Evolutionary conservation across 192 early-diverging fungal species (phyloP), one percentile per base, ranked within the genome.

Genomic region (Umbelopsis sp.): DNA sequence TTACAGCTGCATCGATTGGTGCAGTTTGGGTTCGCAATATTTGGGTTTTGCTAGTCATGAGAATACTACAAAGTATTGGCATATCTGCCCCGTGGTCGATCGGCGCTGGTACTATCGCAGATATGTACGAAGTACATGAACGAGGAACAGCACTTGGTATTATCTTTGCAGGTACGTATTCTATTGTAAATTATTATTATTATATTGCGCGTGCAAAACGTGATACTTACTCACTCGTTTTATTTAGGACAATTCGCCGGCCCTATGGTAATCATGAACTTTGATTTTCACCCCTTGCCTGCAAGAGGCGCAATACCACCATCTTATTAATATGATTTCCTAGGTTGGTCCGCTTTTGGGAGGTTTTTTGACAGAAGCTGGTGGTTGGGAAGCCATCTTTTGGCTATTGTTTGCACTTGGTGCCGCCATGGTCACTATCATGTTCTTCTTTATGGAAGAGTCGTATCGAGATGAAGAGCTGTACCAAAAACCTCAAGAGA

Each of bases 401-500:
- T 80, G 72, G 69, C 69, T 82, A n/a, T 77, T 82, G 73, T 76
- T 78, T 10, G 76, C 72, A 16, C 43, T 72, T 41, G 71, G 71
- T 49, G 69, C 49, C 22, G 20, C 75, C 3, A 70, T 77, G 62
- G 67, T 77, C 20, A 14, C 77, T 36, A 47, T 77, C 43, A 66
- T 80, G n/a, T 80, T 80, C 43, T 80, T 80, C 66, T 49, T 80
- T n/a, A 56, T 84, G 70, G 80, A 81, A 38, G 83, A 84, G 66
- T 80, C 77, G n/a, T 82, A 73, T 34, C 77, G 81, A 22, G 53
- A 72, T 29, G 80, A 81, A 47, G 65, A 32, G 14, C 21, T 53
- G 24, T 71, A 66, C 43, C 34, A 68, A 0, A 66, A 71, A 24
- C 38, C 11, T 43, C 11, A 11, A 16, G 69, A 26, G 70, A 77